Evolutionary conservation across 768 basidiomycete genomes (phyloP).

Genomic region (Rhizopogon vulgaris): DNA sequence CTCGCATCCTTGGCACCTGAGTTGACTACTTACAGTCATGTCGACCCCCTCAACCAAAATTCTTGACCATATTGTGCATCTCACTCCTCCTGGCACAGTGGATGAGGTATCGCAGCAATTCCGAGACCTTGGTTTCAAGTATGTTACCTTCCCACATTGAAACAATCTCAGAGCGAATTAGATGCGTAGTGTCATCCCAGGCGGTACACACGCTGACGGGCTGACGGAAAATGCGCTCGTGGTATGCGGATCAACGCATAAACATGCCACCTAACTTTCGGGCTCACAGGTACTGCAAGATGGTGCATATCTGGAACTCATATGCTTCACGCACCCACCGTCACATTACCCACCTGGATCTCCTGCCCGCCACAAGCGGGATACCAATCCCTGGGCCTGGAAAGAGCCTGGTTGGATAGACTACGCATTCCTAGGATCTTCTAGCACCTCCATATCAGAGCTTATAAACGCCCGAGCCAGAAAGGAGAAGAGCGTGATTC

Average conservation of each 20-base stretch:
- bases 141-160: constrained; percentile 9
- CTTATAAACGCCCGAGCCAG: constrained; percentile 50
- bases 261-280: neutral
- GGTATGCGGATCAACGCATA: constrained; percentile 26
- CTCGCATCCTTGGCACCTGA: neutral
- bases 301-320: constrained; percentile 61
- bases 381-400: constrained; percentile 45
- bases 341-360: constrained; percentile 48
- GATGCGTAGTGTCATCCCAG: constrained; percentile 50
- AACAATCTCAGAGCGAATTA: neutral
- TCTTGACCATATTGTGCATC: constrained; percentile 66
- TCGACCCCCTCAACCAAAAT: constrained; percentile 31
- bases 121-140: constrained; percentile 63
- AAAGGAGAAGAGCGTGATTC: constrained; percentile 29
- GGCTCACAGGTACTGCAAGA: constrained; percentile 43
- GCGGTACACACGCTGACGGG: constrained; percentile 61
- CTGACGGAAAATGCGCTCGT: constrained; percentile 61
- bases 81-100: constrained; percentile 60
- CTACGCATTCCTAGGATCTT: constrained; percentile 55
- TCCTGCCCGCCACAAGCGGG: constrained; percentile 38
- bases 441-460: constrained; percentile 36
- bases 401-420: constrained; percentile 63
- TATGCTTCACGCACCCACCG: constrained; percentile 54
- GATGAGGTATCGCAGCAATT: constrained; percentile 46
- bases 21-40: constrained; percentile 10